A percentile compares a stretch with the other conserved stretches of the same genome.
Evolutionary conservation across 108 stramenopile species (phyloP).

Genomic region (Poteriospumella lacustris): DNA sequence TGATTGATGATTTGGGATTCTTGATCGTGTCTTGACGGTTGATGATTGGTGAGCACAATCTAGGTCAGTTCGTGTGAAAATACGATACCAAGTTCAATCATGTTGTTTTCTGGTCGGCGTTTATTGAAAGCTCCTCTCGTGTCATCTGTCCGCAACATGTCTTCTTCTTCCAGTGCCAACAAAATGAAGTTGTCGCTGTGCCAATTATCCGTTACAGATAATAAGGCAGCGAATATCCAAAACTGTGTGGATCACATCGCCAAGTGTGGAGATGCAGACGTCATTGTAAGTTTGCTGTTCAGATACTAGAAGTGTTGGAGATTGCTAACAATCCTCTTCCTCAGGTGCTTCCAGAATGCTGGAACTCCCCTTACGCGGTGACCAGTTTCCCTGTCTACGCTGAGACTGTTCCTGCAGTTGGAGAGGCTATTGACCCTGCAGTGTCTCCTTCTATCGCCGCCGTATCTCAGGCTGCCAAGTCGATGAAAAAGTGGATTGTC

Average conservation of each 20-base stretch:
- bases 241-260: conserved; percentile 60
- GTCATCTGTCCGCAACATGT: too few species aligned
- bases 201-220: conserved; percentile 71
- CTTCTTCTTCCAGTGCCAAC: too few species aligned
- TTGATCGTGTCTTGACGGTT: too few species aligned
- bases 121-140: too few species aligned
- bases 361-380: conserved; percentile 96
- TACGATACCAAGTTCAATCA: too few species aligned
- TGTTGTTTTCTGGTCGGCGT: too few species aligned
- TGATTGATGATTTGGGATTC: too few species aligned
- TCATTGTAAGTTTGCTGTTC: background rate
- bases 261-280: conserved; percentile 66
- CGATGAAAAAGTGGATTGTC: conserved; percentile 72
- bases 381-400: conserved; percentile 87
- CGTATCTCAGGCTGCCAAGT: conserved; percentile 49
- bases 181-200: conserved; percentile 72
- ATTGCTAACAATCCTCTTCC: background rate
- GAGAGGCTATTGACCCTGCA: conserved; percentile 12
- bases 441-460: conserved; percentile 22
- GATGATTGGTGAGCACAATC: too few species aligned
- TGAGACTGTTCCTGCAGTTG: conserved; percentile 73
- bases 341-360: conserved; percentile 85
- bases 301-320: background rate
- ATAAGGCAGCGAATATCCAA: conserved; percentile 72
- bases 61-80: too few species aligned